Percentiles rank a stretch among this genome's conserved stretches.
Evolutionary conservation across 208 protist genomes (phyloP).

Genomic region (Crithidia acanthocephali): DNA sequence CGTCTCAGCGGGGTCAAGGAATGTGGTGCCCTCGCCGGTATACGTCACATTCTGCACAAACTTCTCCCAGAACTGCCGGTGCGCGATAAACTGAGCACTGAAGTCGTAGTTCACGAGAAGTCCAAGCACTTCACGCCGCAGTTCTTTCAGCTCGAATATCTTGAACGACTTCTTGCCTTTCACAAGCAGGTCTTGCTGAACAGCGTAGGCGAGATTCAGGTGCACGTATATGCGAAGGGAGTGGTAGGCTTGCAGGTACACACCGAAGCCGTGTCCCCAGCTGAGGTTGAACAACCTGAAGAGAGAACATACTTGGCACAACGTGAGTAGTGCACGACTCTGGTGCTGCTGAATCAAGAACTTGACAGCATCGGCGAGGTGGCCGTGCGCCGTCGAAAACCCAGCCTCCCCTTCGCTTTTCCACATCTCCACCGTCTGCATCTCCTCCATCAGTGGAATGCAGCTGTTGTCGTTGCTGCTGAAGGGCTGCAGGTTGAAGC

Average conservation of each 20-base stretch:
- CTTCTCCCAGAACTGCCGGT: slow-evolving; percentile 14
- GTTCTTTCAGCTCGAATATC: not conserved
- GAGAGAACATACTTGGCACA: slow-evolving; percentile 5
- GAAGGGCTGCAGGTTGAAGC: not conserved
- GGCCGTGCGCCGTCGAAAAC: not conserved
- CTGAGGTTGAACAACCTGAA: not conserved
- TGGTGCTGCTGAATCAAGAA: slow-evolving; percentile 22
- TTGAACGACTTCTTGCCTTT: not conserved
- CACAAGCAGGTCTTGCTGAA: slow-evolving; percentile 3
- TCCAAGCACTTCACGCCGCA: not conserved
- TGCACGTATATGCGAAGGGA: slow-evolving; percentile 13
- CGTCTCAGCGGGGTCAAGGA: slow-evolving; percentile 1
- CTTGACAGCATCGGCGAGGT: slow-evolving; percentile 12
- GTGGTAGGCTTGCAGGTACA: slow-evolving; percentile 1
- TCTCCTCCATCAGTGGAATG: not conserved
- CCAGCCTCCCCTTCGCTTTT: not conserved
- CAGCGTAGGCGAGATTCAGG: slow-evolving; percentile 13
- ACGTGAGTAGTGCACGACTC: slow-evolving; percentile 1
- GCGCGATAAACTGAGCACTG: not conserved
- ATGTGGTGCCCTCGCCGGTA: not conserved
- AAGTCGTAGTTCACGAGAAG: not conserved
- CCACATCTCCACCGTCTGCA: slow-evolving; percentile 6
- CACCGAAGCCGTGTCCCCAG: slow-evolving; percentile 18
- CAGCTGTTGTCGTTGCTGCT: slow-evolving; percentile 5
- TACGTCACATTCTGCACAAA: slow-evolving; percentile 7